Base-by-base conservation (phyloP, 116 monocot species). In the Zostera marina region DNA sequence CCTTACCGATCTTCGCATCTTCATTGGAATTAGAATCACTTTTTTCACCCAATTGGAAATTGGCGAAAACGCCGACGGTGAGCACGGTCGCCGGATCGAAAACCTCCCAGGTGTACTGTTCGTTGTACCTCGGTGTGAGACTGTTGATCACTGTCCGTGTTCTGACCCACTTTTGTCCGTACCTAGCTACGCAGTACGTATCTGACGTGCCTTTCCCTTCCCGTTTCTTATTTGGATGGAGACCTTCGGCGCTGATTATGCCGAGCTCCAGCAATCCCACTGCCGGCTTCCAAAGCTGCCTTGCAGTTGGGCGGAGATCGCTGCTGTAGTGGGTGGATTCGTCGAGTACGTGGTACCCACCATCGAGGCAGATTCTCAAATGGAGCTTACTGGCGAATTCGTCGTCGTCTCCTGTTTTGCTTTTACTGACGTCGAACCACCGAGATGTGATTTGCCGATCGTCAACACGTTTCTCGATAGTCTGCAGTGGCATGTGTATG, bases 21-120 rank as follows among this genome's bases (percentile, higher is more conserved):
- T 32, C 9, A 19, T 42, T 6, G 56, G 65, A 68, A 47, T 66
- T 63, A 11, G 70, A 26, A 5, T 32, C 13, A 15, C 51, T 70
- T 66, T 77, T 80, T 26, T 52, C 54, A 23, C 68, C 74, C 1
- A 83, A 11, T 9, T 68, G 84, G 66, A 63, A 76, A 41, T 89
- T 89, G 71, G 84, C 84, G 67, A 89, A 89, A n/a, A 81, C 78
- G 13, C 80, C 89, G 44, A 89, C 61, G 5, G 89, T 89, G 75
- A 89, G 58, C 24, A 83, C 80, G 8, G 88, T 83, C 54, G 75
- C 80, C 0, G 83, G 88, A 41, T 88, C 88, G 24, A 64, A 81
- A 12, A 89, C 84, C 68, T 89, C 89, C 89, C 89, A 89, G 2
- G 80, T 83, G 78, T 89, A 84, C 74, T 89, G 89, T 67, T 89